These are phyloP conservation scores for Neurospora sp. DNA, from an alignment of 495 filamentous ascomycete genomes.

Conservation along the genomic window DNA sequence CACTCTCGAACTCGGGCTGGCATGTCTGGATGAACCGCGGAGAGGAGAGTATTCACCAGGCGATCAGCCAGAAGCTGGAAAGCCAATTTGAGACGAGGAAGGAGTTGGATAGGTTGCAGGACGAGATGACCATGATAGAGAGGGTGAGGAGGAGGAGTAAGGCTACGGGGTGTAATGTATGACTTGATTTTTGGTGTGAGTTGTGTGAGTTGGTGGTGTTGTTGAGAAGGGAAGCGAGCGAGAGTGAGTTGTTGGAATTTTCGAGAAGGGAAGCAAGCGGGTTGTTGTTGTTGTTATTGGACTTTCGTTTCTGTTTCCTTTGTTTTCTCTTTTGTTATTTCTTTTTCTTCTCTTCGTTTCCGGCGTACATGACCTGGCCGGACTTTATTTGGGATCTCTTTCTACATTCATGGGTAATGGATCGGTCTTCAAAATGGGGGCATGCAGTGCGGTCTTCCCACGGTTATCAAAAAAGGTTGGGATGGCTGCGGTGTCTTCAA, in stretches of 20 bases:
- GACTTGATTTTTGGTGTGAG: neutral
- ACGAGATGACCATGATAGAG: neutral
- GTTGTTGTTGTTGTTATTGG: neutral
- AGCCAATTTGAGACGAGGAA: conserved; percentile 23
- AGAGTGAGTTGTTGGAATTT: neutral
- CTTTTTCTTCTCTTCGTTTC: neutral
- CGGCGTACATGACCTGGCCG: neutral
- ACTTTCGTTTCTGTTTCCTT: neutral
- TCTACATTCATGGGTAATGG: neutral
- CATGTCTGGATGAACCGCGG: conserved; percentile 50
- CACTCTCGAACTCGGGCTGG: conserved; percentile 49
- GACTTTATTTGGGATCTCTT: neutral
- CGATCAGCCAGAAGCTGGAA: conserved; percentile 29
- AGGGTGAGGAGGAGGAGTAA: neutral
- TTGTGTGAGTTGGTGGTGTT: neutral
- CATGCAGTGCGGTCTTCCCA: neutral
- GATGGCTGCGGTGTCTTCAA: neutral
- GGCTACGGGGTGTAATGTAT: neutral
- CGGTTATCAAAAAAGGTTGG: neutral
- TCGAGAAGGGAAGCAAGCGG: neutral
- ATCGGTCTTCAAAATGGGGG: neutral
- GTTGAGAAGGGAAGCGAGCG: neutral
- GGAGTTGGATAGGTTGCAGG: conserved; percentile 6
- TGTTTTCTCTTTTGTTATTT: neutral
- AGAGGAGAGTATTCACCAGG: conserved; percentile 34